Conservation (phyloP, 2,329 filamentous ascomycete genomes). For the Diaporthe capsici region DNA sequence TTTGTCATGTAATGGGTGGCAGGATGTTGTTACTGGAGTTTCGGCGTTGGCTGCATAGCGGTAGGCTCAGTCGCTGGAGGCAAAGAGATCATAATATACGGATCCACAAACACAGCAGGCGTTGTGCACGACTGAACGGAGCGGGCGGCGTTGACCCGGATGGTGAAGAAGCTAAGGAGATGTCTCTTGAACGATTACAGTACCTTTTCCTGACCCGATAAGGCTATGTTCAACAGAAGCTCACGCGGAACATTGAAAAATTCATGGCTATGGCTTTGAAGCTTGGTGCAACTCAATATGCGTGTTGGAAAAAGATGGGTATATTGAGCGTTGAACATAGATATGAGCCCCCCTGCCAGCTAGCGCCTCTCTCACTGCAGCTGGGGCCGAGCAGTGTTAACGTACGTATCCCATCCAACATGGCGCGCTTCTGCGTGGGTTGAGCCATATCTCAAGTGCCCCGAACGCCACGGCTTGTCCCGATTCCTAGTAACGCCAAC, state of each 20-base stretch:
- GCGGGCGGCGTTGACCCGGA: neutral
- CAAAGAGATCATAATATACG: constrained; percentile 19
- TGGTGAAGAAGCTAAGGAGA: neutral
- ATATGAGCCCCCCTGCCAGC: constrained; percentile 17
- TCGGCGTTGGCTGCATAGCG: constrained; percentile 40
- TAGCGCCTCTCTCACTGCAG: constrained; percentile 11
- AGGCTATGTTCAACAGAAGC: neutral
- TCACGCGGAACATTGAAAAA: no score
- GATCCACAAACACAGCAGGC: neutral
- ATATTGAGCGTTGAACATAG: constrained; percentile 26
- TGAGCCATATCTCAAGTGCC: constrained; percentile 18
- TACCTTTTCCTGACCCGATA: neutral
- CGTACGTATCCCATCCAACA: neutral
- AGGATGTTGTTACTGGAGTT: constrained; percentile 30
- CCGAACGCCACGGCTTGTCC: constrained; percentile 22
- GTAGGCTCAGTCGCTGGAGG: constrained; percentile 25
- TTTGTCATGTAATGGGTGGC: neutral
- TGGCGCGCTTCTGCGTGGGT: neutral
- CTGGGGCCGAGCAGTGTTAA: neutral
- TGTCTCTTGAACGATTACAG: neutral
- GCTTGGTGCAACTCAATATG: neutral
- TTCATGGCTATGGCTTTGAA: neutral
- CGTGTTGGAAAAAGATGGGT: neutral
- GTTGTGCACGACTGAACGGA: neutral
- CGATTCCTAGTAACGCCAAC: constrained; percentile 23